Conservation (phyloP, 2,329 filamentous ascomycete genomes). For the Hypomyces perniciosus region DNA sequence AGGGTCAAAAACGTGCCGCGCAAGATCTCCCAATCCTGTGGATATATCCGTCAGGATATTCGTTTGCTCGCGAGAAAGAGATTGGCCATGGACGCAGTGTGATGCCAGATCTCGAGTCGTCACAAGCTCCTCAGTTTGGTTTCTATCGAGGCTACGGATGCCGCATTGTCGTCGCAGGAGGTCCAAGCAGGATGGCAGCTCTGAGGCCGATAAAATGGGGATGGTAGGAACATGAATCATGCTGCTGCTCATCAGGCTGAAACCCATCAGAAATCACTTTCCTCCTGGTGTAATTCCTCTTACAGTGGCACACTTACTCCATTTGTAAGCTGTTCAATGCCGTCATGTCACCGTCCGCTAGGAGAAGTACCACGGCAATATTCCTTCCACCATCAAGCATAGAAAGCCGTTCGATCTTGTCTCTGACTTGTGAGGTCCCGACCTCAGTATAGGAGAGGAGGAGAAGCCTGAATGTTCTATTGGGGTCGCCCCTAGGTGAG, state of each 20-base stretch:
- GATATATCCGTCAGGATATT: constrained; percentile 26
- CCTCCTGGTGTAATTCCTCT: neutral
- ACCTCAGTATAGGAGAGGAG: constrained; percentile 36
- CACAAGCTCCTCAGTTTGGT: neutral
- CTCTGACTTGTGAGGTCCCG: constrained; percentile 20
- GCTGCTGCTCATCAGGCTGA: constrained; percentile 27
- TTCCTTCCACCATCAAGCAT: constrained; percentile 34
- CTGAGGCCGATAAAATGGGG: constrained; percentile 32
- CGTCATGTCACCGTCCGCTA: constrained; percentile 29
- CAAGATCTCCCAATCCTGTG: constrained; percentile 22
- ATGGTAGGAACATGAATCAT: constrained; percentile 34
- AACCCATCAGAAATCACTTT: neutral
- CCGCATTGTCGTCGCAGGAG: constrained; percentile 28
- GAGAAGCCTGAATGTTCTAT: constrained; percentile 29
- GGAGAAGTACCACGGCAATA: constrained; percentile 39
- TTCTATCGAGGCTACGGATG: neutral
- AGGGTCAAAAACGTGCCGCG: constrained; percentile 15
- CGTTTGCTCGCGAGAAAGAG: constrained; percentile 20
- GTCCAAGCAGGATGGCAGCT: constrained; percentile 34
- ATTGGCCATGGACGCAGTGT: constrained; percentile 23
- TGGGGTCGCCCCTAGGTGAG: neutral
- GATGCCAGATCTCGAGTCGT: constrained; percentile 14
- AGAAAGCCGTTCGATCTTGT: constrained; percentile 36
- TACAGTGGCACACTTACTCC: constrained; percentile 26
- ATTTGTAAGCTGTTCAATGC: constrained; percentile 39